Base-by-base conservation (phyloP, 192 early-diverging fungal species). In the Backusella morwellensis region DNA sequence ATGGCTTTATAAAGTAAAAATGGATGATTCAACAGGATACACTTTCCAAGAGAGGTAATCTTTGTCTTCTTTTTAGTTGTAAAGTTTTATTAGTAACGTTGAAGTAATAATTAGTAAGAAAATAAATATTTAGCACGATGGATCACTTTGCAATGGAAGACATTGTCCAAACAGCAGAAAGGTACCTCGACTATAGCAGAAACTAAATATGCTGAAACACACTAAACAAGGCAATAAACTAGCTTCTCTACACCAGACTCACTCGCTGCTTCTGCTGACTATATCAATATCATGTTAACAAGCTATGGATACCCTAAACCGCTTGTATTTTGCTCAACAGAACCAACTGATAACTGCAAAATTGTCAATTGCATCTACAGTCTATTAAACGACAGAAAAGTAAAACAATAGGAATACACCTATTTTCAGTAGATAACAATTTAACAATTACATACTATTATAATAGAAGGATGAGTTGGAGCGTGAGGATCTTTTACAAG, bases 281-380 rank as follows among this genome's bases (percentile, higher is more conserved):
- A 85, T 41, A 56, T 85, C 21, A 85, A 85, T 47, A 35, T 79
- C 6, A 78, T 77, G 68, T 32, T 85, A 6, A 77, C 74, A 29
- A 75, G 75, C n/a, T 74, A 80, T 29, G 81, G 81, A 66, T 85
- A 79, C 66, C 81, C 83, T 6, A 78, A 75, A 32, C 81, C 83
- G 12, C 73, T 85, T 41, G 47, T 80, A 11, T 82, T 85, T 66
- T 19, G 80, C 6, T 70, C 73, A 56, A 75, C 69, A 21, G 68
- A 74, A 15, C 21, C 52, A 14, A 41, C 70, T 23, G 81, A 80
- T 63, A 70, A 76, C 32, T 77, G 71, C 14, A 78, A 80, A 38
- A 75, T 85, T 23, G 67, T 85, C 29, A 76, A 85, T 63, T 82
- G 83, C 66, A 23, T 85, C 4, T 72, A 77, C 47, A 29, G 32